phyloP scores from a whole-genome alignment of 2,329 filamentous ascomycete genomes.

The Diaporthe amygdali region DNA sequence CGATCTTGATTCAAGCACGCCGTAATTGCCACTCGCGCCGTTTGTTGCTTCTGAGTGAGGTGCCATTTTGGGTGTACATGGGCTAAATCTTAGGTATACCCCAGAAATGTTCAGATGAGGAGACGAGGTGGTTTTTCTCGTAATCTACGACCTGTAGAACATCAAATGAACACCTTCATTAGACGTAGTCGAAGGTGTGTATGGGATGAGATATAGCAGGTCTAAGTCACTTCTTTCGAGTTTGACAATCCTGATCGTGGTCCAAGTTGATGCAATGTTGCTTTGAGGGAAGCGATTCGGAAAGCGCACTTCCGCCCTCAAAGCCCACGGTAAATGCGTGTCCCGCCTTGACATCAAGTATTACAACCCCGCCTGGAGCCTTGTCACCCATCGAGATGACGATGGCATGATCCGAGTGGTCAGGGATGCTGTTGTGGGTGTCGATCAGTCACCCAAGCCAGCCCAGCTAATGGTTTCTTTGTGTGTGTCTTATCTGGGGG shows the following conservation, averaged over 20 bases:
- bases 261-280: neutral
- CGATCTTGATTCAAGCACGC: neutral
- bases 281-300: neutral
- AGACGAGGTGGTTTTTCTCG: neutral
- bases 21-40: neutral
- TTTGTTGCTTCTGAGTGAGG: neutral
- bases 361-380: neutral
- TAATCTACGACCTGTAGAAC: neutral
- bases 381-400: neutral
- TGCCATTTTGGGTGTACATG: neutral
- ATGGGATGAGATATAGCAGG: neutral
- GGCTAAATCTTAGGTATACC: neutral
- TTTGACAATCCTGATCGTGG: neutral
- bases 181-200: neutral
- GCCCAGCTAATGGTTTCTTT: neutral
- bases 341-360: neutral
- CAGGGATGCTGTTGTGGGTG: neutral
- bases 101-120: neutral
- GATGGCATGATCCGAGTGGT: neutral
- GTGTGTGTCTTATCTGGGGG: neutral
- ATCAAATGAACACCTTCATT: neutral
- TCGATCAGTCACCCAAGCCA: conserved; percentile 4
- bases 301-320: neutral
- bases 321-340: neutral
- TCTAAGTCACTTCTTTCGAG: neutral